A percentile compares a stretch with the other conserved stretches of the same genome.
phyloP scores from a whole-genome alignment of 2,329 filamentous ascomycete species.

The Allantophomopsis cytisporea region DNA sequence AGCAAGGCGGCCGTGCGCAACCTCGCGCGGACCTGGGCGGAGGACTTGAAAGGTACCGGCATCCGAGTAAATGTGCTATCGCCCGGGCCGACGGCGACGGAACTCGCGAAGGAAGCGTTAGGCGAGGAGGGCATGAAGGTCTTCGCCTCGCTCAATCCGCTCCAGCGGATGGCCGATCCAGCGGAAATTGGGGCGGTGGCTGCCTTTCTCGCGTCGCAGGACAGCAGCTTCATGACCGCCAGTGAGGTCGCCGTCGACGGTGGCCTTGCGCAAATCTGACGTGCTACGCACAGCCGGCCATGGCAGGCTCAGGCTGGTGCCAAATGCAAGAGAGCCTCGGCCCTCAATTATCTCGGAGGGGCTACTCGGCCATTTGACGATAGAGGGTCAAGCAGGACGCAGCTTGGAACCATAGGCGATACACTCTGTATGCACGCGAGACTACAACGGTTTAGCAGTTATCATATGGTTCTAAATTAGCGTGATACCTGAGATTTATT shows the following conservation, averaged over 20 bases:
- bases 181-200: conserved; percentile 6
- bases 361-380: neutral
- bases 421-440: too few relatives aligned
- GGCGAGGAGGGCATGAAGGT: conserved; percentile 7
- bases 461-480: too few relatives aligned
- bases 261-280: conserved; percentile 6
- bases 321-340: conserved; percentile 2
- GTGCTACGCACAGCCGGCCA: neutral
- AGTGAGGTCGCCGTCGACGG: conserved; percentile 7
- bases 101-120: conserved; percentile 7
- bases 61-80: conserved; percentile 12
- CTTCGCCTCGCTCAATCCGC: conserved; percentile 4
- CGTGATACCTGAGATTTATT: too few relatives aligned
- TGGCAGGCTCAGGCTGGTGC: conserved; percentile 2
- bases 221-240: conserved; percentile 8
- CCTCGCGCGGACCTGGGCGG: conserved; percentile 7
- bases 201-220: conserved; percentile 6
- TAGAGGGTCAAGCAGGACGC: too few relatives aligned
- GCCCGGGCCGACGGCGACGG: conserved; percentile 11
- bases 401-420: too few relatives aligned
- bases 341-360: conserved; percentile 1
- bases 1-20: conserved; percentile 11
- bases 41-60: conserved; percentile 8
- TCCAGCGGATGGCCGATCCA: conserved; percentile 7
- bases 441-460: too few relatives aligned